Evolutionary conservation across 495 filamentous ascomycete species (phyloP).

Genomic region (Cercophora samala): DNA sequence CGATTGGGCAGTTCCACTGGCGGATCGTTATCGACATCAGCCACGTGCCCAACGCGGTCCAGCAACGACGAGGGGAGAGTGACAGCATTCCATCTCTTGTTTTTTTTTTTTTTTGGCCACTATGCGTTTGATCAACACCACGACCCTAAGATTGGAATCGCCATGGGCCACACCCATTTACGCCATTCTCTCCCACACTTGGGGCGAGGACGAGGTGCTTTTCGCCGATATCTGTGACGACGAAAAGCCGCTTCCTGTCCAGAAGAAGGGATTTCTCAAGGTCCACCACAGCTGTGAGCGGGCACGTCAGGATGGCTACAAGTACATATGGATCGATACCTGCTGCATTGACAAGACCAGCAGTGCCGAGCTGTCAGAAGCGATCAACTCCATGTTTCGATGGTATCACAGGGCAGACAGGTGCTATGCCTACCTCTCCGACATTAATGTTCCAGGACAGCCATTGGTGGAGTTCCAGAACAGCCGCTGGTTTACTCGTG

Average conservation of each 20-base stretch:
- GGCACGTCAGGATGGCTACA: slow-evolving; percentile 3
- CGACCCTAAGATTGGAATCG: not conserved
- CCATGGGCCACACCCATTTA: not conserved
- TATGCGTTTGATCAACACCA: slow-evolving; percentile 6
- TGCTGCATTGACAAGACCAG: slow-evolving; percentile 10
- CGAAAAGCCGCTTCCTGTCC: not conserved
- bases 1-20: not conserved
- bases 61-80: not conserved
- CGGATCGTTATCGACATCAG: not conserved
- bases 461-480: not conserved
- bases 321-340: slow-evolving; percentile 10
- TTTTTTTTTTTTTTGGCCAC: not conserved
- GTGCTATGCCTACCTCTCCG: slow-evolving; percentile 9
- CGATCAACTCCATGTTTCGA: slow-evolving; percentile 13
- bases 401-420: slow-evolving; percentile 8
- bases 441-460: not conserved
- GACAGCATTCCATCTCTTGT: not conserved
- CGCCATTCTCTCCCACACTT: slow-evolving; percentile 8
- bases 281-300: slow-evolving; percentile 3
- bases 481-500: slow-evolving; percentile 8
- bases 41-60: not conserved
- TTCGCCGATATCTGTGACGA: slow-evolving; percentile 5
- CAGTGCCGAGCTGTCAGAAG: slow-evolving; percentile 9
- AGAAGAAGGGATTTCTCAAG: slow-evolving; percentile 7
- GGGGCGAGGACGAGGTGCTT: slow-evolving; percentile 8